Evolutionary conservation across 345 rosid species (phyloP).

Genomic region (Bretschneidera sinensis): DNA sequence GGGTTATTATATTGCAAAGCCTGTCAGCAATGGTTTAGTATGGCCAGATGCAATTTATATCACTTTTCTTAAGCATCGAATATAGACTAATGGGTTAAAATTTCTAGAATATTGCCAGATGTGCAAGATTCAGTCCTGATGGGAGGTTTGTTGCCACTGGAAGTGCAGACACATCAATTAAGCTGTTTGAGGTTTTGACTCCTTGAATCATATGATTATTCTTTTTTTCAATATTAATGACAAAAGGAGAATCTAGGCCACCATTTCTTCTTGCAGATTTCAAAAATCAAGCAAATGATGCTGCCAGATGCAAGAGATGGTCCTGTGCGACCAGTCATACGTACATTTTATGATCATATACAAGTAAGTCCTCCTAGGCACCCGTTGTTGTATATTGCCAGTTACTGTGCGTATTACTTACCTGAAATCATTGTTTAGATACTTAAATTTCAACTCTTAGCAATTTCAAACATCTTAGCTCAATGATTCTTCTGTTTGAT

Average conservation of each 20-base stretch:
- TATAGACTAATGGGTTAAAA: constrained; percentile 16
- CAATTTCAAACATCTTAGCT: no score
- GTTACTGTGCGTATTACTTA: no score
- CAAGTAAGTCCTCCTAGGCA: constrained; percentile 38
- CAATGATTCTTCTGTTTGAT: constrained; percentile 4
- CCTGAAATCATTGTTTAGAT: no score
- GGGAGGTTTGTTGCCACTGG: constrained; percentile 85
- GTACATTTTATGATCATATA: constrained; percentile 81
- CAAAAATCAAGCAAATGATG: constrained; percentile 85
- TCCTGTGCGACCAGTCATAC: constrained; percentile 61
- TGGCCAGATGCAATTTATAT: background rate
- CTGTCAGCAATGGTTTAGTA: background rate
- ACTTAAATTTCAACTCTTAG: no score
- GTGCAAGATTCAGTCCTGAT: constrained; percentile 85
- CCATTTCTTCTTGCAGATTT: constrained; percentile 36
- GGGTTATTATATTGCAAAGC: background rate
- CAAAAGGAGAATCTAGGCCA: background rate
- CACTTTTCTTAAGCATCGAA: background rate
- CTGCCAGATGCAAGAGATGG: constrained; percentile 57
- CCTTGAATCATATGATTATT: background rate
- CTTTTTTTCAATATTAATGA: background rate
- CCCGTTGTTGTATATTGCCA: no score
- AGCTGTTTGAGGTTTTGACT: constrained; percentile 69
- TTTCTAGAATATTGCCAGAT: constrained; percentile 71
- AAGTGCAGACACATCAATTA: constrained; percentile 80